These are phyloP conservation scores for Macadamia tetraphylla DNA, from an alignment of 164 flowering plant genomes.

Conservation along the genomic window DNA sequence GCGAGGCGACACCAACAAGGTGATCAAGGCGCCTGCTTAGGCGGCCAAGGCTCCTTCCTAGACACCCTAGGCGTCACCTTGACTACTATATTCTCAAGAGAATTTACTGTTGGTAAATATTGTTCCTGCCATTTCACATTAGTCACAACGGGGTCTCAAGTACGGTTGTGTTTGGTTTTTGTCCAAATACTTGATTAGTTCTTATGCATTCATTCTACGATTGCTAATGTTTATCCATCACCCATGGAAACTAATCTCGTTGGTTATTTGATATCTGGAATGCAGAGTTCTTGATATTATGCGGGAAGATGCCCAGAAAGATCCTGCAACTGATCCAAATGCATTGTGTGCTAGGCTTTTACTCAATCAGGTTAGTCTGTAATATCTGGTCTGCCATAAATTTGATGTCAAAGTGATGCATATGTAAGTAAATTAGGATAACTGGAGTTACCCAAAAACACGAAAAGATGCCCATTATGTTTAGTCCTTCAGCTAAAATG, in stretches of 20 bases:
- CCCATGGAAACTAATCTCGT: neutral
- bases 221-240: neutral
- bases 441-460: neutral
- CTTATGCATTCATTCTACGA: neutral
- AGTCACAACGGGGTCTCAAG: neutral
- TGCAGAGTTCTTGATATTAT: constrained; percentile 89
- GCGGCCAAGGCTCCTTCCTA: no score
- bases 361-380: constrained; percentile 56
- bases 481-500: neutral
- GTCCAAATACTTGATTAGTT: neutral
- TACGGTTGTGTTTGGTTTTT: neutral
- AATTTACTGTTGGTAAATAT: neutral
- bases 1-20: no score
- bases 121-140: neutral
- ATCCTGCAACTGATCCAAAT: constrained; percentile 55
- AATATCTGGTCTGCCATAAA: neutral
- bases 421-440: neutral
- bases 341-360: constrained; percentile 57
- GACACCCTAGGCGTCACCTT: no score
- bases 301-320: constrained; percentile 69
- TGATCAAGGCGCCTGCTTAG: no score
- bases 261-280: constrained; percentile 1
- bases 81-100: no score
- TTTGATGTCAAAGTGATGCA: neutral
- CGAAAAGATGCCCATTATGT: neutral